A percentile compares a stretch with the other conserved stretches of the same genome.
These are phyloP conservation scores for Phlyctochytrium planicorne DNA, from an alignment of 192 early-diverging fungal genomes.

Conservation along the genomic window DNA sequence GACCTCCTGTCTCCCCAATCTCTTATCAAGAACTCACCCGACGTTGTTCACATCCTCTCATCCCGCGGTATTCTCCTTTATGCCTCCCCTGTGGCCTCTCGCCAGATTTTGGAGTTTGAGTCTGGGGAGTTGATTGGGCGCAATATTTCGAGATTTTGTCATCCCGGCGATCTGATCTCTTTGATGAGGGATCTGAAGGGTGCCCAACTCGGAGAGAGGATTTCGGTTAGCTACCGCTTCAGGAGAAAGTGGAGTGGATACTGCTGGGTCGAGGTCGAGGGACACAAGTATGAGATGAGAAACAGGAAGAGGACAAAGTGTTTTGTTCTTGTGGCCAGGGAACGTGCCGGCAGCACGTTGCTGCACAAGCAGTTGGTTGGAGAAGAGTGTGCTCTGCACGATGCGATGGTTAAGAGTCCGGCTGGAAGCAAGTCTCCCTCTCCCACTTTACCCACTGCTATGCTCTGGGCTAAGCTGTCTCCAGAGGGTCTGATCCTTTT, in stretches of 20 bases:
- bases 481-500: slow-evolving; percentile 58
- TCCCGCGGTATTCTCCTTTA: slow-evolving; percentile 71
- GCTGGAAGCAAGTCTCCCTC: slow-evolving; percentile 30
- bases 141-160: slow-evolving; percentile 53
- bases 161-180: slow-evolving; percentile 64
- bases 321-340: neutral
- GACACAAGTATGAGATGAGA: too few species aligned
- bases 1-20: slow-evolving; percentile 9
- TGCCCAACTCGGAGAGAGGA: slow-evolving; percentile 36
- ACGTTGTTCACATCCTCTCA: slow-evolving; percentile 66
- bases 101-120: slow-evolving; percentile 52
- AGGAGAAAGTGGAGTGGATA: slow-evolving; percentile 55
- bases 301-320: too few species aligned
- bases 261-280: slow-evolving; percentile 62
- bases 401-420: slow-evolving; percentile 51
- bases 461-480: slow-evolving; percentile 64
- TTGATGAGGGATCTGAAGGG: slow-evolving; percentile 66
- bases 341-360: neutral
- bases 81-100: slow-evolving; percentile 42
- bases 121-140: slow-evolving; percentile 54
- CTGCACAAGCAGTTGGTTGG: slow-evolving; percentile 52
- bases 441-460: slow-evolving; percentile 23
- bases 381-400: slow-evolving; percentile 64
- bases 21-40: slow-evolving; percentile 50
- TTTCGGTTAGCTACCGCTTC: slow-evolving; percentile 64